Evolutionary conservation across 2,329 filamentous ascomycete species (phyloP), one percentile per base, ranked within the genome.

Genomic region (Chaetomium globosum): DNA sequence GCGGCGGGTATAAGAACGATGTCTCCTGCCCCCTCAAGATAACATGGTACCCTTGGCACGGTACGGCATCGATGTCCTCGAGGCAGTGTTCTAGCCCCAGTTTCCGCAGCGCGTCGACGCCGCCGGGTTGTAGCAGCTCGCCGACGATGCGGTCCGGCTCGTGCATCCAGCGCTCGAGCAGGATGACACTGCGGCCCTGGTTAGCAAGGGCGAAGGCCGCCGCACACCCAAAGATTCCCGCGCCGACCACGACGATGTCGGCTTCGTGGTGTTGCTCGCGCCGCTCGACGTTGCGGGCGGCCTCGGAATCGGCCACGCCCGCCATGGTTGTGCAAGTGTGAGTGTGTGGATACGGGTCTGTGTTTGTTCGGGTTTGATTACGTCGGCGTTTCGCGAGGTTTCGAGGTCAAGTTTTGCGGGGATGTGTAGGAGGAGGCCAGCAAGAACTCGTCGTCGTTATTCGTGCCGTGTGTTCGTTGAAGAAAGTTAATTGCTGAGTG

Each of bases 71-170:
- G 72, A 99, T 98, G 64, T 80, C 91, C 65, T 98, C 92, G 65
- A 98, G 80, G 75, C 92, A 96, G 72, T 93, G 86, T 62, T 82
- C 83, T 69, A 99, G 79, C 2, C 95, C 95, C 58, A 99, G 81
- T 75, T 91, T 87, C 74, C 88, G 85, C 73, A 99, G 82, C 8
- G 95, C 91, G 60, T 86, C 82, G 39, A 97, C 88, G 58, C 95
- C 95, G 59, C 95, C 95, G 0, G 95, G 95, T 78, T 99, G 95
- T 72, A 99, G 81, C 69, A 99, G 80, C 80, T 99, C 95, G 72
- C 95, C 95, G 56, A 99, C 93, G 71, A 99, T 99, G 69, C 95
- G 88, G 80, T 98, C 90, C 23, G 95, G 95, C 80, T 98, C 90
- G 78, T 92, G 92, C 79, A 98, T 82, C 79, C 88, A 96, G 73